These are phyloP conservation scores for Dianthus caryophyllus DNA, from an alignment of 148 eudicot genomes.

Conservation along the genomic window DNA sequence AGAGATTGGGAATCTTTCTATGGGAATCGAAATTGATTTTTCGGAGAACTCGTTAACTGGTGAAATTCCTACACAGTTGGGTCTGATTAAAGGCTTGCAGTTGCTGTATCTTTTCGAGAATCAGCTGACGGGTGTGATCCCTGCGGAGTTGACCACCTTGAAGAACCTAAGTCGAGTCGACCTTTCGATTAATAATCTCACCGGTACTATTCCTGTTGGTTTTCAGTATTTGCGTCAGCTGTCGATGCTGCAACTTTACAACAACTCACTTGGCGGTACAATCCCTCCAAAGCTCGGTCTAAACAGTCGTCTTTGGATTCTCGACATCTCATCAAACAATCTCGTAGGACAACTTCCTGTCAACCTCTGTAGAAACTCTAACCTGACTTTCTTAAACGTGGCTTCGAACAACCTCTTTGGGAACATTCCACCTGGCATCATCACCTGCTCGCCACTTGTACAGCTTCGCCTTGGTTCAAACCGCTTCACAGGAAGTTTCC, in stretches of 20 bases:
- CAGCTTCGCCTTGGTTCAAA: constrained; percentile 31
- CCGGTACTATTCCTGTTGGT: constrained; percentile 34
- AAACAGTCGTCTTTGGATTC: constrained; percentile 28
- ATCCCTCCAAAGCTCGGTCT: constrained; percentile 37
- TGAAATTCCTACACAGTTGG: constrained; percentile 35
- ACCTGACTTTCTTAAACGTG: constrained; percentile 30
- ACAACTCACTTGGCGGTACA: constrained; percentile 32
- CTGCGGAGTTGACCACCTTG: constrained; percentile 28
- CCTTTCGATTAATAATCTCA: constrained; percentile 31
- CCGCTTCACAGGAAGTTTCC: constrained; percentile 36
- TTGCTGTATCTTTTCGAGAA: constrained; percentile 36
- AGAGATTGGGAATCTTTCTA: constrained; percentile 31
- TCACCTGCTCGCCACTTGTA: constrained; percentile 24
- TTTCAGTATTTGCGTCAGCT: constrained; percentile 33
- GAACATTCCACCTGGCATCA: constrained; percentile 32
- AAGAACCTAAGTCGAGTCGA: constrained; percentile 30
- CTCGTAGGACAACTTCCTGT: constrained; percentile 35
- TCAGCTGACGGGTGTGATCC: constrained; percentile 33
- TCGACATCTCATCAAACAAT: constrained; percentile 36
- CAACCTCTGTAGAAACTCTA: constrained; percentile 29
- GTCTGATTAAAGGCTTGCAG: constrained; percentile 25
- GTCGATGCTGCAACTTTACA: constrained; percentile 34
- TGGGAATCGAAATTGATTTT: constrained; percentile 26
- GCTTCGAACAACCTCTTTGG: constrained; percentile 36
- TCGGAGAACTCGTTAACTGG: constrained; percentile 37